phyloP scores from a whole-genome alignment of 805 yeast species.

The Jamesozyma piceae region DNA sequence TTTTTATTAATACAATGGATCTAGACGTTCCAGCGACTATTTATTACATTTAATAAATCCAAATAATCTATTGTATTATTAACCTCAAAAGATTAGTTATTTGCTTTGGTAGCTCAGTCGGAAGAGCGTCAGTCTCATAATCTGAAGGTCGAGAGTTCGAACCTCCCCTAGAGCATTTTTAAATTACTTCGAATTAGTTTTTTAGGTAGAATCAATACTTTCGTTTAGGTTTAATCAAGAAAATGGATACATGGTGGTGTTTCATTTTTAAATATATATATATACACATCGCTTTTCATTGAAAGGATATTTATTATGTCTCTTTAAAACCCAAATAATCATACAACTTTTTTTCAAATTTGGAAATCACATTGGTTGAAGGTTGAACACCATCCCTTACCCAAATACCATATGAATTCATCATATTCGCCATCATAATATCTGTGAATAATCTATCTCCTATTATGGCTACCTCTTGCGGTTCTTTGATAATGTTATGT shows the following conservation, averaged over 20 bases:
- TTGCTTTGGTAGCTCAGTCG: slow-evolving; percentile 37
- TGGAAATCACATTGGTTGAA: slow-evolving; percentile 25
- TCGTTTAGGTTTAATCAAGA: too few species aligned
- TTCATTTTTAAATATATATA: too few species aligned
- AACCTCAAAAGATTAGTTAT: too few species aligned
- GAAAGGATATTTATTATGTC: too few species aligned
- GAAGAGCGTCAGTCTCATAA: slow-evolving; percentile 43
- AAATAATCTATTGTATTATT: too few species aligned
- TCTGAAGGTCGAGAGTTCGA: slow-evolving; percentile 41
- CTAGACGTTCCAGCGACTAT: too few species aligned
- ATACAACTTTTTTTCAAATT: slow-evolving; percentile 11
- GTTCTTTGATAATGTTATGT: slow-evolving; percentile 36
- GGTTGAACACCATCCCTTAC: slow-evolving; percentile 62
- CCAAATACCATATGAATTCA: slow-evolving; percentile 87
- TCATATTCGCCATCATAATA: slow-evolving; percentile 83
- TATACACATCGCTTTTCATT: too few species aligned
- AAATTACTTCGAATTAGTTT: not conserved
- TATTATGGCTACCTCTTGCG: slow-evolving; percentile 68
- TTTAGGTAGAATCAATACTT: too few species aligned
- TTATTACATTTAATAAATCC: too few species aligned
- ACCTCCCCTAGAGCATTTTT: slow-evolving; percentile 38
- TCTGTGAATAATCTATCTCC: slow-evolving; percentile 93
- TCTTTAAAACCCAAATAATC: not conserved
- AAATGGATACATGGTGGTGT: too few species aligned
- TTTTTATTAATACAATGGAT: too few species aligned